Evolutionary conservation across 148 eudicot species (phyloP), one percentile per base, ranked within the genome.

Genomic region (Silene uniflora): DNA sequence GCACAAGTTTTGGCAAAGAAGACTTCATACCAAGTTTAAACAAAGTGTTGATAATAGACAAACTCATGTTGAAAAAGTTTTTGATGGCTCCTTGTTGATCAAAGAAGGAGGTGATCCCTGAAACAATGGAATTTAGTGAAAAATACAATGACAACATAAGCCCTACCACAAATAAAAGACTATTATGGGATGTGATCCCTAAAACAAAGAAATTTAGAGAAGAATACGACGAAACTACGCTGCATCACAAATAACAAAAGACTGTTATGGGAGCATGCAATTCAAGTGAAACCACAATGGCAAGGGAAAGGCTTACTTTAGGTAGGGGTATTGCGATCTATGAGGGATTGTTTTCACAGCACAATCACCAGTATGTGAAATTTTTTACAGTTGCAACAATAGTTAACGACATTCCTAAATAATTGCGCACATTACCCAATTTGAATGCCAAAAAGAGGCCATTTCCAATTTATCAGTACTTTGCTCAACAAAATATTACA

Each of bases 31-130:
- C 97, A 79, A 89, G 83, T 73, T 79, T 81, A 74, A 92, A 79
- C 81, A 95, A 70, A 75, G 91, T 84, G 71, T 64, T 79, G 71
- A 89, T 76, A 66, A 95, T 86, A 13, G 88, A 86, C 71, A 67
- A 78, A 60, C 85, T 86, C 79, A 90, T 78, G 62, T 84, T 89
- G 65, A 78, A 83, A 67, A 90, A 90, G 78, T 95, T 84, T 79
- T 82, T 92, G 0, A 82, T 61, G 27, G 76, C 84, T 59, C 97
- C 99, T 68, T 83, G 70, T 6, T 90, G 79, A 81, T 92, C 90
- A 72, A 83, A 95, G 78, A 80, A 84, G 5, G 99, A 92, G 21
- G 99, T 95, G 69, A 95, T 88, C 76, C 93, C 99, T 95, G 75
- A 24, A 63, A 69, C 64, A 25, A 66, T 52, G 58, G 24, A 77